Base-by-base conservation (phyloP, 768 basidiomycete species). In the Trametes elegans region DNA sequence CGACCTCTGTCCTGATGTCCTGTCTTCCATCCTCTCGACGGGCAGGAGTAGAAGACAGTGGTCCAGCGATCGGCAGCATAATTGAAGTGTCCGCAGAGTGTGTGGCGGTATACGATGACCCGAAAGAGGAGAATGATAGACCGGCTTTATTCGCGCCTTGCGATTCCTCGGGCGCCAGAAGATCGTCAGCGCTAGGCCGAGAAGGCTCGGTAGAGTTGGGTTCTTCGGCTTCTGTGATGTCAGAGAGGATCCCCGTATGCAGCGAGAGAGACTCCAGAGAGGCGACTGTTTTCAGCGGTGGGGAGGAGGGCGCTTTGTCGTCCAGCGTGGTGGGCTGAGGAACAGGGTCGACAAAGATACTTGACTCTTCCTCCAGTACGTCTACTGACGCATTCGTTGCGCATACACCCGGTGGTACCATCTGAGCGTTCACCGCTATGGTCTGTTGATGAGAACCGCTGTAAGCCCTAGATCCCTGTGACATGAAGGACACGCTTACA, bases 41-140 rank as follows among this genome's bases (percentile, higher is more conserved):
- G 24, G 29, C 19, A 10, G 31, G 31, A 4, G 41, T 14, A 7
- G 40, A 24, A 8, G 48, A 49, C 3, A 24, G 16, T 6, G 43
- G 43, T 9, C 16, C 21, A 18, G 34, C 11, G 10, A 35, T 34
- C 7, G 41, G 21, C 14, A 47, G 46, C 7, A 47, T 24, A 6
- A 36, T 2, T 6, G 46, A 47, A 9, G 46, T 27, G 19, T 52
- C 34, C 3, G 34, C 10, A 6, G 32, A 36, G n/a, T 18, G 32
- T 3, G 51, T 49, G 40, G 42, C 38, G 14, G 57, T 38, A 19
- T 56, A 59, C 7, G 57, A 49, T 26, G 61, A 62, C 6, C 57
- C 61, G 28, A 59, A 59, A 0, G 57, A 53, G 5, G 49, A 35
- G 23, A 53, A 60, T 6, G 55, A 60, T n/a, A 57, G 16, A 1